Evolutionary conservation across 495 filamentous ascomycete species (phyloP).

Genomic region (Xylaria nigripes): DNA sequence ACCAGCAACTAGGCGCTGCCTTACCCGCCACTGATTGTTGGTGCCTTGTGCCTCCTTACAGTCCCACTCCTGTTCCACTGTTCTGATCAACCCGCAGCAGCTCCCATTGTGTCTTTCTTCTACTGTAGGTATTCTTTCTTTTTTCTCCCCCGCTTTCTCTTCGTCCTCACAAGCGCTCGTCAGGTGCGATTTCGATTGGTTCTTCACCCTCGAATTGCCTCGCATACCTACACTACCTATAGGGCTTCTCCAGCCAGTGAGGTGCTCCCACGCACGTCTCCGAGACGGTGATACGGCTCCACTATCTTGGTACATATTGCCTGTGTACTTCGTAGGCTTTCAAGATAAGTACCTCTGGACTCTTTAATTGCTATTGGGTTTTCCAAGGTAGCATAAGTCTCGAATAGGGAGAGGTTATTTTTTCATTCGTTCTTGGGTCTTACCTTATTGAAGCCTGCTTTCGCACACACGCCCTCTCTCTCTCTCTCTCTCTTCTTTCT

Average conservation of each 20-base stretch:
- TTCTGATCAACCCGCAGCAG: conserved; percentile 12
- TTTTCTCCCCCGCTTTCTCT: not conserved
- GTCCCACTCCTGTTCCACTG: conserved; percentile 3
- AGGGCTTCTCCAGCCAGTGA: conserved; percentile 17
- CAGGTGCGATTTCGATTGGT: not conserved
- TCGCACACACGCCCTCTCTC: not conserved
- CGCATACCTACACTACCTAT: conserved; percentile 12
- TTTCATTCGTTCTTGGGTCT: conserved; percentile 1
- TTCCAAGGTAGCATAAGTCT: not conserved
- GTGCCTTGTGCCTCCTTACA: not conserved
- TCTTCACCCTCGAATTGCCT: conserved; percentile 10
- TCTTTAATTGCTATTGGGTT: not conserved
- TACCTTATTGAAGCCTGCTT: conserved; percentile 12
- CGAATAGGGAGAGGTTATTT: not conserved
- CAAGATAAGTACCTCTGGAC: not conserved
- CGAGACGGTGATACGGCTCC: conserved; percentile 25
- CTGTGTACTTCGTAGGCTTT: not conserved
- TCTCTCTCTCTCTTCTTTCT: not conserved
- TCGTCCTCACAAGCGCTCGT: not conserved
- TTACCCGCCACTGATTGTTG: not conserved
- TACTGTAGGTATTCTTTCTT: not conserved
- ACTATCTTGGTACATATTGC: conserved; percentile 18
- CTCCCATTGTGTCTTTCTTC: conserved; percentile 11
- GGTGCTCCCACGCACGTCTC: conserved; percentile 20
- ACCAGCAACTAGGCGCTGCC: not conserved